A percentile compares a stretch with the other conserved stretches of the same genome.
Evolutionary conservation across 2,329 filamentous ascomycete genomes (phyloP).

Genomic region (Pseudogymnoascus sp.): DNA sequence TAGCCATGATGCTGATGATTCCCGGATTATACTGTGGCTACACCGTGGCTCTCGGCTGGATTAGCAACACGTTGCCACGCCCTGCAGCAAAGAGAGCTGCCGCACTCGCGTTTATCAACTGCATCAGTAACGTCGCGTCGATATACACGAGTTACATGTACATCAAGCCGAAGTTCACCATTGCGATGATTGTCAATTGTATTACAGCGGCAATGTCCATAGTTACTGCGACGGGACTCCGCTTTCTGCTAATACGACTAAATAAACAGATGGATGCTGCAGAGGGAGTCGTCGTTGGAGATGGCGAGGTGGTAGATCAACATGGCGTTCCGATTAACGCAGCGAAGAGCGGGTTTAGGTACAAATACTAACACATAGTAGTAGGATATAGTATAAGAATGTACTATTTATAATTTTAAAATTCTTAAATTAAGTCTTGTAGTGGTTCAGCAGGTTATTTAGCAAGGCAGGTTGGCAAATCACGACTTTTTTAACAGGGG

Average conservation of each 20-base stretch:
- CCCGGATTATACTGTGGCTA: conserved; percentile 58
- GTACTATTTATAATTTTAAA: too few species aligned
- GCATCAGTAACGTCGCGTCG: conserved; percentile 57
- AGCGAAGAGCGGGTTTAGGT: conserved; percentile 12
- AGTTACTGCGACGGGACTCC: conserved; percentile 51
- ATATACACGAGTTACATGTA: conserved; percentile 69
- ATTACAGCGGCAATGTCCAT: conserved; percentile 57
- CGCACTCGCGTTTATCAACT: conserved; percentile 69
- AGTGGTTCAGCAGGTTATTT: too few species aligned
- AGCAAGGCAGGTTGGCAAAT: too few species aligned
- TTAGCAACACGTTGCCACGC: conserved; percentile 65
- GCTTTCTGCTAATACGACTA: conserved; percentile 54
- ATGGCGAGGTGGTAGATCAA: conserved; percentile 13
- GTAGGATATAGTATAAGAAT: too few species aligned
- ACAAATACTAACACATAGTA: background rate
- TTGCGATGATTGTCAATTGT: conserved; percentile 63
- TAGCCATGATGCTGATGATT: conserved; percentile 67
- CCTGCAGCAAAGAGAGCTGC: conserved; percentile 57
- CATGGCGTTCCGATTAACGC: conserved; percentile 14
- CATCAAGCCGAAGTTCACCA: conserved; percentile 42
- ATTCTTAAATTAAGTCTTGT: too few species aligned
- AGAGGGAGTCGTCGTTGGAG: conserved; percentile 45
- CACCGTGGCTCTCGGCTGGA: conserved; percentile 65
- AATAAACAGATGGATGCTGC: conserved; percentile 65
- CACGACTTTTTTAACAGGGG: too few species aligned